phyloP scores from a whole-genome alignment of 805 yeast genomes.

The Pichia nakasei region DNA sequence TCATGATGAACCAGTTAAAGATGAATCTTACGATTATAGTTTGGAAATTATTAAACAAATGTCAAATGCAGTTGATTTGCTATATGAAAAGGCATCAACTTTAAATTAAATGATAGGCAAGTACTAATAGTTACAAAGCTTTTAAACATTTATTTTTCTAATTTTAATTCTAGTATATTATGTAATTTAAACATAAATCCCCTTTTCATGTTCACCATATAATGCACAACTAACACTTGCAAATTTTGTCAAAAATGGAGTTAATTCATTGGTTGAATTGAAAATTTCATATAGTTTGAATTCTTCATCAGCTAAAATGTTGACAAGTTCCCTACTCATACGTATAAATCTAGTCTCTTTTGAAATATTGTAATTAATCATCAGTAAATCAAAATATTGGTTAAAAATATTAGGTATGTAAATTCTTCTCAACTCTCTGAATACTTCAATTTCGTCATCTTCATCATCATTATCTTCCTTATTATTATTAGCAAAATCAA shows the following conservation, averaged over 20 bases:
- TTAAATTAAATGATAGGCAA: constrained; percentile 39
- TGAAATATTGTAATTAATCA: constrained; percentile 32
- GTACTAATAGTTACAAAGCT: not conserved
- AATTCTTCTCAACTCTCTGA: constrained; percentile 48
- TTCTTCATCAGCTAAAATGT: constrained; percentile 58
- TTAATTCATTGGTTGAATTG: constrained; percentile 38
- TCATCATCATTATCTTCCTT: constrained; percentile 24
- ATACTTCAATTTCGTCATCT: constrained; percentile 30
- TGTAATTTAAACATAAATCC: constrained; percentile 31
- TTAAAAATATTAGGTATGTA: constrained; percentile 70
- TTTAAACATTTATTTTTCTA: too few relatives aligned
- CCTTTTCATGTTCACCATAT: constrained; percentile 27
- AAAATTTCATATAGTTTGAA: constrained; percentile 56
- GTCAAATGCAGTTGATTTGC: constrained; percentile 79
- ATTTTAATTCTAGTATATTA: too few relatives aligned
- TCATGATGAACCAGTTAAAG: constrained; percentile 81
- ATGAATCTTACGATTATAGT: constrained; percentile 81
- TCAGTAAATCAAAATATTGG: constrained; percentile 51
- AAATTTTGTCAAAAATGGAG: constrained; percentile 43
- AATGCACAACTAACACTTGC: constrained; percentile 38
- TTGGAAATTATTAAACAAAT: constrained; percentile 80
- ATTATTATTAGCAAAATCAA: constrained; percentile 21
- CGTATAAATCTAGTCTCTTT: constrained; percentile 27
- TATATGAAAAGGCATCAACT: constrained; percentile 88
- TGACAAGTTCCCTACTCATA: constrained; percentile 52